Conservation (phyloP, 371 early-diverging fungal genomes). For the Batrachochytrium dendrobatidis region DNA sequence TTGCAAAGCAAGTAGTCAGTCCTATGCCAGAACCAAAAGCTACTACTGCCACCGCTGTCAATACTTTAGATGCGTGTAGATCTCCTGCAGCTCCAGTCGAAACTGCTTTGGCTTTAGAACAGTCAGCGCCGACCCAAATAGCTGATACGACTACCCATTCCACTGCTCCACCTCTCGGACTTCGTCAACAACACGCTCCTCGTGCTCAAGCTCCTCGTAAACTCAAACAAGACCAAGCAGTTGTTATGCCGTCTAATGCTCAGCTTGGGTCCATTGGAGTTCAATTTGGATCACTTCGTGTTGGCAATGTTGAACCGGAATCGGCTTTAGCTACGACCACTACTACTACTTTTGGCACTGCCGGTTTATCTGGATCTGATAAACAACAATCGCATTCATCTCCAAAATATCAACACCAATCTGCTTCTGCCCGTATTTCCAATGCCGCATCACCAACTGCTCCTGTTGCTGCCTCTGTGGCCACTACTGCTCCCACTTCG, state of each 20-base stretch:
- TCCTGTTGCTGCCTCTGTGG: background rate
- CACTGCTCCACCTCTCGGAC: constrained; percentile 44
- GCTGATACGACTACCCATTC: constrained; percentile 14
- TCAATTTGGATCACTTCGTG: constrained; percentile 71
- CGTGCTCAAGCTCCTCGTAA: constrained; percentile 36
- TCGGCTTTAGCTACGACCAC: background rate
- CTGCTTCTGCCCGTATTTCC: background rate
- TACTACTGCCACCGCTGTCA: constrained; percentile 11
- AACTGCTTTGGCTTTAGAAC: constrained; percentile 1
- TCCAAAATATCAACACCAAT: background rate
- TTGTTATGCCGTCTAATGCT: constrained; percentile 73
- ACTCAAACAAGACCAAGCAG: constrained; percentile 76
- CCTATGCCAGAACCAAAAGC: constrained; percentile 23
- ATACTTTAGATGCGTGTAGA: too few species aligned
- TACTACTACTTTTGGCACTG: background rate
- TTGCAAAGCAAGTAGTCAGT: background rate
- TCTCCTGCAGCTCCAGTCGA: too few species aligned
- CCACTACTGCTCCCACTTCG: background rate
- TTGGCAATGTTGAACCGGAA: constrained; percentile 35
- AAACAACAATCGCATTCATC: too few species aligned
- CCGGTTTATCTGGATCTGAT: too few species aligned
- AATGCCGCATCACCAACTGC: constrained; percentile 3
- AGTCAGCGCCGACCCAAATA: constrained; percentile 7
- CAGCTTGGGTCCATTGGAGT: constrained; percentile 59
- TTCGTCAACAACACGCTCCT: constrained; percentile 29